phyloP scores from a whole-genome alignment of 129 eudicot species.

The Flaveria linearis region DNA sequence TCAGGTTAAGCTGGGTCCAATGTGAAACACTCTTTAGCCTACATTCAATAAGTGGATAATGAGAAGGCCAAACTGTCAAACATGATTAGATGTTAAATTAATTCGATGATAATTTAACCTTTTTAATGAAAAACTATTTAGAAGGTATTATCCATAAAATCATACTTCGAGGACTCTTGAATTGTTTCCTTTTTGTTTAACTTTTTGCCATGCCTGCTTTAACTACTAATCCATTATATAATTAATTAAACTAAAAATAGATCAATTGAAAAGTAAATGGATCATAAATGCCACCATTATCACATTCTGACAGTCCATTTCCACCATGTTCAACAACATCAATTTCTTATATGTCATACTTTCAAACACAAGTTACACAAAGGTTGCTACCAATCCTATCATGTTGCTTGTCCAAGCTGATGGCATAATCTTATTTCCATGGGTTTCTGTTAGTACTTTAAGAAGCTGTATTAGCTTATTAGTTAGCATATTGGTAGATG shows the following conservation, averaged over 20 bases:
- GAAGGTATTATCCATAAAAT: neutral
- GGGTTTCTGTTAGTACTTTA: neutral
- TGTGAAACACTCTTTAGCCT: neutral
- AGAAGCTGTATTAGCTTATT: slow-evolving; percentile 4
- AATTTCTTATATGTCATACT: neutral
- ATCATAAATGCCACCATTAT: neutral
- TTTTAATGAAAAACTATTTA: neutral
- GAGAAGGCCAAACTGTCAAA: neutral
- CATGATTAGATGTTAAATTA: neutral
- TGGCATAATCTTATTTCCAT: neutral
- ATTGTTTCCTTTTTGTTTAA: neutral
- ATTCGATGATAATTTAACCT: neutral
- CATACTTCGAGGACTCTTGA: neutral
- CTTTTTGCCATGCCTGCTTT: neutral
- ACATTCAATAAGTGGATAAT: neutral
- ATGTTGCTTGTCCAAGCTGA: neutral
- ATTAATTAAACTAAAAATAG: neutral
- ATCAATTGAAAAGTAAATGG: neutral
- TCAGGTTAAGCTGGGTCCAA: neutral
- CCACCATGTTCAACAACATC: neutral
- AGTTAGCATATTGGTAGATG: neutral
- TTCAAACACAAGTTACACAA: neutral
- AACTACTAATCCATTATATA: neutral
- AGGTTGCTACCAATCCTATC: neutral
- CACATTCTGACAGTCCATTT: neutral